Conservation (phyloP, 2,329 filamentous ascomycete species). For the Paraconiothyrium brasiliense region DNA sequence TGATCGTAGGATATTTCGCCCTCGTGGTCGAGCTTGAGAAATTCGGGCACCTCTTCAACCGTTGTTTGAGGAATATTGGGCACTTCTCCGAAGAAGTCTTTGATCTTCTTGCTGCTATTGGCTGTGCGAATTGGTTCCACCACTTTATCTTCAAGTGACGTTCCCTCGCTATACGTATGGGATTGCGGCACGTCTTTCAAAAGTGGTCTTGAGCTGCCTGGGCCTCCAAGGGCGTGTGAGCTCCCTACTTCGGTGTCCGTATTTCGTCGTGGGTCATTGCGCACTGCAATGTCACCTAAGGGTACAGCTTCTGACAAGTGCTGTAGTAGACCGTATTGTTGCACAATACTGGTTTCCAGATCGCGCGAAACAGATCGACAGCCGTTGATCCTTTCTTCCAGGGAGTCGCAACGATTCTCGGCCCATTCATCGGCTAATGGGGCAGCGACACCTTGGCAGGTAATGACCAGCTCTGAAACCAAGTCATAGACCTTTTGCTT, state of each 20-base stretch:
- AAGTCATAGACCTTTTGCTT: constrained; percentile 96
- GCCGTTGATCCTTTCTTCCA: constrained; percentile 85
- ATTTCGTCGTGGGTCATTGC: constrained; percentile 51
- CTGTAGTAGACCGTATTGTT: constrained; percentile 88
- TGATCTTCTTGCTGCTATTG: constrained; percentile 59
- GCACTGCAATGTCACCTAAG: constrained; percentile 39
- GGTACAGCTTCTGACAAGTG: constrained; percentile 84
- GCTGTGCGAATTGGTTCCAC: constrained; percentile 49
- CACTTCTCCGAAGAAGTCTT: constrained; percentile 63
- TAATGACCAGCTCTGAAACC: constrained; percentile 85
- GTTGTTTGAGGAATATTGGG: constrained; percentile 55
- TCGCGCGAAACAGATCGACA: constrained; percentile 81
- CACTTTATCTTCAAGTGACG: constrained; percentile 38
- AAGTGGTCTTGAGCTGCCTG: constrained; percentile 53
- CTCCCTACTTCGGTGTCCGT: constrained; percentile 48
- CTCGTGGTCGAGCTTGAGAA: constrained; percentile 85
- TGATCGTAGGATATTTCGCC: constrained; percentile 88
- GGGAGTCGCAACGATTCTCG: constrained; percentile 85
- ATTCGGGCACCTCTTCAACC: constrained; percentile 83
- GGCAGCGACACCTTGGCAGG: constrained; percentile 90
- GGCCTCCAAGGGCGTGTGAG: constrained; percentile 41
- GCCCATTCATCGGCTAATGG: constrained; percentile 96
- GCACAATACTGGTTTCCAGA: constrained; percentile 84
- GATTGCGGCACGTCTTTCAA: constrained; percentile 66
- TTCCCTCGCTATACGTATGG: constrained; percentile 72